Evolutionary conservation across 2,329 filamentous ascomycete genomes (phyloP).

Genomic region (Drechslera avenae): DNA sequence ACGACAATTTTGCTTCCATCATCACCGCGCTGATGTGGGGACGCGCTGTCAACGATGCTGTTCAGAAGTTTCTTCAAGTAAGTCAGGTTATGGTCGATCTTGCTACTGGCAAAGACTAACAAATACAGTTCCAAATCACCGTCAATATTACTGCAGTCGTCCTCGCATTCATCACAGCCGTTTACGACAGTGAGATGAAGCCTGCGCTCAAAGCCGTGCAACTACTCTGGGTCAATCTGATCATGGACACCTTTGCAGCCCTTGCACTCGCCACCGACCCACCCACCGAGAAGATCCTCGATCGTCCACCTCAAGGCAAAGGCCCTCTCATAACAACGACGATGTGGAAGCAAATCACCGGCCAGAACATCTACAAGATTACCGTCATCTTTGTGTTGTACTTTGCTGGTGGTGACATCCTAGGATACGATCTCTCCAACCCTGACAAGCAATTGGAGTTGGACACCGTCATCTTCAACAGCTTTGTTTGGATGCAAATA

Average conservation of each 20-base stretch:
- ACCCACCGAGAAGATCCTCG: slow-evolving; percentile 93
- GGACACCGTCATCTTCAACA: slow-evolving; percentile 71
- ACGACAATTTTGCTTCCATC: slow-evolving; percentile 98
- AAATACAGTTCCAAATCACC: slow-evolving; percentile 77
- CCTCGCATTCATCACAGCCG: slow-evolving; percentile 96
- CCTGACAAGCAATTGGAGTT: slow-evolving; percentile 50
- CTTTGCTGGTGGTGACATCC: slow-evolving; percentile 63
- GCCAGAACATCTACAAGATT: slow-evolving; percentile 66
- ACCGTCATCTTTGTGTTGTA: slow-evolving; percentile 64
- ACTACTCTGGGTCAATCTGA: slow-evolving; percentile 95
- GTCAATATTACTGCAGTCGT: slow-evolving; percentile 98
- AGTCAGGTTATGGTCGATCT: slow-evolving; percentile 39
- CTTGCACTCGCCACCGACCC: slow-evolving; percentile 97
- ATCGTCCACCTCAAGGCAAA: slow-evolving; percentile 81
- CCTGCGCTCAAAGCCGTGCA: slow-evolving; percentile 95
- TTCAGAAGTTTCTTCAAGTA: slow-evolving; percentile 87
- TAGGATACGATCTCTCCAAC: slow-evolving; percentile 56
- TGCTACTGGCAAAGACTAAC: slow-evolving; percentile 7
- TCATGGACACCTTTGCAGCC: slow-evolving; percentile 93
- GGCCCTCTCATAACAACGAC: slow-evolving; percentile 71
- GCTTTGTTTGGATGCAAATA: slow-evolving; percentile 74
- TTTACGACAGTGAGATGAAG: slow-evolving; percentile 79
- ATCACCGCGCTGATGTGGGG: slow-evolving; percentile 93
- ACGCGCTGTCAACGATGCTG: slow-evolving; percentile 97
- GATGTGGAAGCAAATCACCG: slow-evolving; percentile 71